Evolutionary conservation across 2,329 filamentous ascomycete species (phyloP), one percentile per base, ranked within the genome.

Genomic region (Apiospora malaysiana): DNA sequence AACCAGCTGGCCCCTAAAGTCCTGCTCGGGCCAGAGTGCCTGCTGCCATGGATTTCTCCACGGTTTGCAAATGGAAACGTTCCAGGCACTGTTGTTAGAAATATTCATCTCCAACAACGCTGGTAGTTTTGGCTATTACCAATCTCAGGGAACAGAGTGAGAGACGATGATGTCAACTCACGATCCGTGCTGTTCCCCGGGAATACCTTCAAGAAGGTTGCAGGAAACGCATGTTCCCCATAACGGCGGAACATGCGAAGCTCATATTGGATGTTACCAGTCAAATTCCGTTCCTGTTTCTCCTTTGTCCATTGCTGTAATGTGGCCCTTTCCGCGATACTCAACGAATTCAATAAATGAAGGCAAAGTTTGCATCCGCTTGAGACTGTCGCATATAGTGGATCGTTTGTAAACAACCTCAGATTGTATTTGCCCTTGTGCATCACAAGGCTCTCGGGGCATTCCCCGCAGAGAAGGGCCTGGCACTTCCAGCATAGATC

Each of bases 361-460:
- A 25, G 23, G 23, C 47, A 51, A 2, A 51, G 23, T 16, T 10
- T 4, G 10, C 47, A 56, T 32, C 49, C 25, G 16, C 2, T 8
- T 32, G 6, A 18, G 12, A 25, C 49, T 56, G 25, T 56, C 16
- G 49, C 14, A 18, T 32, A 25, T 32, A 56, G 5, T 27, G 14
- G 25, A 18, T 56, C 12, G 23, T 12, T 16, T 14, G 47, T 51
- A 27, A 3, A 4, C 6, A 51, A 9, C 3, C 0, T 14, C 16
- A n/a, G n/a, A 1, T 1, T 2, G 10, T 12, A 5, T 1, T 25
- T n/a, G 10, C 2, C 6, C 12, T 25, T 23, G 12, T 1, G 9
- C 1, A 51, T 12, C 0, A 1, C 0, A 14, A 27, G 47, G 12
- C 9, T 5, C 12, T 25, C 47, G 23, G 23, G 12, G 6, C 16